Conservation (phyloP, 2,329 filamentous ascomycete genomes). For the Magnaporthales sp. region DNA sequence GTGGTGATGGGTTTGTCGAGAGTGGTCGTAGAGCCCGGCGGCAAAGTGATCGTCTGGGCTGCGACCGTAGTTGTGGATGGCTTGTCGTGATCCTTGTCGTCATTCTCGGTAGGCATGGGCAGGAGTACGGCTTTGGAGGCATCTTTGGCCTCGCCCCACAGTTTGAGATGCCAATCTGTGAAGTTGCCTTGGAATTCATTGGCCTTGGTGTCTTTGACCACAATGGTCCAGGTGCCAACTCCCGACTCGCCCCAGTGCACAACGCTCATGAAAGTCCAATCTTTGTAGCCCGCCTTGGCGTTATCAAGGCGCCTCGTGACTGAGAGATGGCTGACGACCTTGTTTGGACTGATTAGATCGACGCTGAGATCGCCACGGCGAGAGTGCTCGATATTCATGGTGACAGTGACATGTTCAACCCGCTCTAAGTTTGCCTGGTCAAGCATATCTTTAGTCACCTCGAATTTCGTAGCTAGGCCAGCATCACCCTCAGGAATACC, state of each 20-base stretch:
- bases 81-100: constrained; percentile 73
- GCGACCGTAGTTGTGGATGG: constrained; percentile 52
- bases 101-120: constrained; percentile 73
- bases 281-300: constrained; percentile 62
- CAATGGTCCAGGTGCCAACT: constrained; percentile 80
- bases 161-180: constrained; percentile 83
- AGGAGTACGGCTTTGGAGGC: constrained; percentile 61
- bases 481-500: constrained; percentile 75
- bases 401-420: constrained; percentile 90
- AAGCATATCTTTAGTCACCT: constrained; percentile 75
- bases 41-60: constrained; percentile 55
- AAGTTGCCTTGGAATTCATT: constrained; percentile 74
- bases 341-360: constrained; percentile 77
- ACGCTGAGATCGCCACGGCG: constrained; percentile 87
- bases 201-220: constrained; percentile 74
- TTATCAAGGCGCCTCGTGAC: constrained; percentile 64
- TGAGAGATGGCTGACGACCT: constrained; percentile 76
- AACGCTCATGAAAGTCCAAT: constrained; percentile 99
- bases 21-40: constrained; percentile 25
- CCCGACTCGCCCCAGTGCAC: constrained; percentile 92
- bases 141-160: constrained; percentile 88
- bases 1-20: constrained; percentile 29
- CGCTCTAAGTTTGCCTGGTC: constrained; percentile 74
- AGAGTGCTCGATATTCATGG: constrained; percentile 89
- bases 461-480: constrained; percentile 71